These are phyloP conservation scores for Neoboletus brunneissimus DNA, from an alignment of 768 basidiomycete genomes.

Conservation along the genomic window DNA sequence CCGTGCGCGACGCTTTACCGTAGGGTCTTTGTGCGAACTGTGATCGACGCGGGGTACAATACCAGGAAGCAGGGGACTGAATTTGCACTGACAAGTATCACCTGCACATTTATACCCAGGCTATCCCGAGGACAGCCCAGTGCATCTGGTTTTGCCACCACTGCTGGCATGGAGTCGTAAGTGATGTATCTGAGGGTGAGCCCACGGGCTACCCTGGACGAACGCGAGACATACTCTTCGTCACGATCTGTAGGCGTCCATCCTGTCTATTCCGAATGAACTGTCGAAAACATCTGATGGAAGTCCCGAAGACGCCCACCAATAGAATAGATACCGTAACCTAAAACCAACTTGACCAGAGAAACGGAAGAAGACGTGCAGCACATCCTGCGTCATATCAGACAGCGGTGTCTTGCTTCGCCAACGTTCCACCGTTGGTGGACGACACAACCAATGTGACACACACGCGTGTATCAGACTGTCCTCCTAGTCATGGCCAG, in stretches of 20 bases:
- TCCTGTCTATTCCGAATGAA: background rate
- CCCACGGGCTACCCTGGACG: background rate
- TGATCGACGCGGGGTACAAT: background rate
- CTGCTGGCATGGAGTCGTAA: background rate
- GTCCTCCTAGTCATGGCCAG: background rate
- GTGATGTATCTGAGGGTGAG: background rate
- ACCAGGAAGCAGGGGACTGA: background rate
- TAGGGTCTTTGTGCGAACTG: background rate
- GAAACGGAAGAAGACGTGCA: background rate
- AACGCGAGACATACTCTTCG: background rate
- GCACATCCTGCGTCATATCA: background rate
- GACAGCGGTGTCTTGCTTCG: background rate
- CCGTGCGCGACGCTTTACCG: background rate
- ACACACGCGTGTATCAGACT: background rate
- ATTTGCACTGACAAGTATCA: background rate
- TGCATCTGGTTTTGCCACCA: slow-evolving; percentile 1
- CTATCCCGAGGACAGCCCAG: background rate
- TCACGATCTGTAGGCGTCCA: slow-evolving; percentile 12
- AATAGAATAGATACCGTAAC: background rate
- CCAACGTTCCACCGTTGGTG: background rate
- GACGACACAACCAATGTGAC: background rate
- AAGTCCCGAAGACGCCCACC: slow-evolving; percentile 13
- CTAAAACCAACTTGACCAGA: background rate
- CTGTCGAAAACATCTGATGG: too few relatives aligned
- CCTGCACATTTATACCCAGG: slow-evolving; percentile 21